Conservation (phyloP, 805 yeast genomes). For the Zygosaccharomyces pseudorouxii region DNA sequence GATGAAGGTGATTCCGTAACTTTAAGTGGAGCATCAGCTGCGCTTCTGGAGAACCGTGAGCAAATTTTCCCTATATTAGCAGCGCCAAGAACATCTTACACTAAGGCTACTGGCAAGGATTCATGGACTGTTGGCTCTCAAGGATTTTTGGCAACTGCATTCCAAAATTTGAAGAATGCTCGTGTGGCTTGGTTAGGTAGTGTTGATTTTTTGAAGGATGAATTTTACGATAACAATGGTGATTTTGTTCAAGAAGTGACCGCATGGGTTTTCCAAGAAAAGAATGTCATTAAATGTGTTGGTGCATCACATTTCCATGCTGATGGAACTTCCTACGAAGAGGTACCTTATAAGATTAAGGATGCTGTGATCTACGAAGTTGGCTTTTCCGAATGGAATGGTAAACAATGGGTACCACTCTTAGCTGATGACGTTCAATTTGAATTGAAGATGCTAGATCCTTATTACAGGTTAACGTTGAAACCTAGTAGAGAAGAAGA, state of each 20-base stretch:
- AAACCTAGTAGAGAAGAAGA: slow-evolving; percentile 40
- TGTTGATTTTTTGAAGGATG: slow-evolving; percentile 45
- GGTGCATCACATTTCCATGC: slow-evolving; percentile 51
- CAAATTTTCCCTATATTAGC: slow-evolving; percentile 63
- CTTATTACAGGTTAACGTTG: slow-evolving; percentile 80
- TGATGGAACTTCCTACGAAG: slow-evolving; percentile 40
- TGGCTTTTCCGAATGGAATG: slow-evolving; percentile 46
- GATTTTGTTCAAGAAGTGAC: slow-evolving; percentile 43
- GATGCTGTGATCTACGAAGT: slow-evolving; percentile 60
- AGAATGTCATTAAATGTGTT: slow-evolving; percentile 54
- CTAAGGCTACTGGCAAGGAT: slow-evolving; percentile 44
- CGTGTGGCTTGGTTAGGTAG: slow-evolving; percentile 83
- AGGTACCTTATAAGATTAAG: slow-evolving; percentile 60
- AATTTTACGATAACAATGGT: slow-evolving; percentile 32
- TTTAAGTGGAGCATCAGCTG: slow-evolving; percentile 54
- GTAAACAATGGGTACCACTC: slow-evolving; percentile 67
- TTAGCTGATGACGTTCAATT: slow-evolving; percentile 64
- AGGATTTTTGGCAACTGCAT: slow-evolving; percentile 66
- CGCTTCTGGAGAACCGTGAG: slow-evolving; percentile 65
- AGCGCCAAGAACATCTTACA: slow-evolving; percentile 62
- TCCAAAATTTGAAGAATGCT: slow-evolving; percentile 76
- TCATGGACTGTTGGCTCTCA: slow-evolving; percentile 81
- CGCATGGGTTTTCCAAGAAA: slow-evolving; percentile 72
- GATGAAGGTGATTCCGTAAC: slow-evolving; percentile 16
- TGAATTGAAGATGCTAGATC: slow-evolving; percentile 87